Evolutionary conservation across 106 monocot species (phyloP).

Genomic region (Alisma plantagoaquatica): DNA sequence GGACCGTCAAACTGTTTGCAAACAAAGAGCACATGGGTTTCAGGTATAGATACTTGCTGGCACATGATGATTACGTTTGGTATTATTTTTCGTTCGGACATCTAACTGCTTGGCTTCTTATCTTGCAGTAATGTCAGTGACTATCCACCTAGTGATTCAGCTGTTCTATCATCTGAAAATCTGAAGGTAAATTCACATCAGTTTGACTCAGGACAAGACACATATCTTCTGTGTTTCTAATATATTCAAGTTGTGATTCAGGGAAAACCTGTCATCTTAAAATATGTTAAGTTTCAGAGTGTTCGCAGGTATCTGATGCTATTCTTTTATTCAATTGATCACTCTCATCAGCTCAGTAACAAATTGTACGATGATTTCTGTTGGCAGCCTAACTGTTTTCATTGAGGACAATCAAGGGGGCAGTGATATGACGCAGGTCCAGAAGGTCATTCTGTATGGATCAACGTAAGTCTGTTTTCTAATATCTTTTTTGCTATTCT

Average conservation of each 20-base stretch:
- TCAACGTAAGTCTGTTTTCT: constrained; percentile 84
- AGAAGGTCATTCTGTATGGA: constrained; percentile 67
- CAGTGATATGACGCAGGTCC: constrained; percentile 58
- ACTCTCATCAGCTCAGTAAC: no score
- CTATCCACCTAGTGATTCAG: constrained; percentile 77
- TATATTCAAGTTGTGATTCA: no score
- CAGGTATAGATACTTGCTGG: constrained; percentile 35
- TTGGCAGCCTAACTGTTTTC: constrained; percentile 88
- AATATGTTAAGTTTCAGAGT: constrained; percentile 98
- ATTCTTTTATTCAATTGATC: no score
- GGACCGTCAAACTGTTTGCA: constrained; percentile 72
- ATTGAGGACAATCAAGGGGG: constrained; percentile 92
- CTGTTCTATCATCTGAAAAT: constrained; percentile 49
- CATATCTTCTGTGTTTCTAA: no score
- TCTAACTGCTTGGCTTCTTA: no score
- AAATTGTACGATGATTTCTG: no score
- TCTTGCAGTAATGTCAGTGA: constrained; percentile 93
- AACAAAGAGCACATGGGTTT: constrained; percentile 99
- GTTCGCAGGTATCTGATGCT: constrained; percentile 97
- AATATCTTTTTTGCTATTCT: no score
- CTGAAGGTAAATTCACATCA: constrained; percentile 74
- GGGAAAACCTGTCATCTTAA: constrained; percentile 63
- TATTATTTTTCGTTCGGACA: no score
- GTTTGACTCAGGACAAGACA: no score
- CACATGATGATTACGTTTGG: no score